A percentile compares a stretch with the other conserved stretches of the same genome.
Evolutionary conservation across 805 yeast species (phyloP).

Genomic region (Candida nanaspora): DNA sequence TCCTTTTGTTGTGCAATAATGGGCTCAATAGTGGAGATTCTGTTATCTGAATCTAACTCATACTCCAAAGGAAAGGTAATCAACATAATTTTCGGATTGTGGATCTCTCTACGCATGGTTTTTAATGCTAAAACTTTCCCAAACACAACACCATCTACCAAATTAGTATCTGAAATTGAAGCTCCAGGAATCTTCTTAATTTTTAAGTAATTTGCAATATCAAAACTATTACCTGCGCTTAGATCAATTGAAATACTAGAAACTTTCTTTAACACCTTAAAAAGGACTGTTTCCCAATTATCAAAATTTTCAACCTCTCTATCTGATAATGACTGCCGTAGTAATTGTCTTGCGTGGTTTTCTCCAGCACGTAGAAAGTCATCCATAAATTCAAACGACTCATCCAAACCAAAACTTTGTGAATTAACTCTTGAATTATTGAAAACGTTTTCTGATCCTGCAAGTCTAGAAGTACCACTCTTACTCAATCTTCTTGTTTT

Average conservation of each 20-base stretch:
- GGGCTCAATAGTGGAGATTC: conserved; percentile 71
- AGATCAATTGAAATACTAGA: conserved; percentile 54
- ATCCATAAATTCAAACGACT: conserved; percentile 24
- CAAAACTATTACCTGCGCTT: conserved; percentile 64
- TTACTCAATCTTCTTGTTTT: conserved; percentile 47
- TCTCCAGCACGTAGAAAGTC: conserved; percentile 28
- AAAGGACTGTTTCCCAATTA: conserved; percentile 54
- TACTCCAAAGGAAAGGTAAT: conserved; percentile 89
- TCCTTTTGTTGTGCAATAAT: conserved; percentile 84
- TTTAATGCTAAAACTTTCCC: conserved; percentile 78
- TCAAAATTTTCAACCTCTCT: conserved; percentile 43
- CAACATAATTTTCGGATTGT: conserved; percentile 69
- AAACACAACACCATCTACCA: conserved; percentile 74
- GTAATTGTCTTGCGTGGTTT: conserved; percentile 41
- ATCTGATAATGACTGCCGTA: conserved; percentile 56
- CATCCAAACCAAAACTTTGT: conserved; percentile 15
- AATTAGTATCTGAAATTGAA: conserved; percentile 45
- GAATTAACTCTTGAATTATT: conserved; percentile 6
- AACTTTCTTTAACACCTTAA: conserved; percentile 44
- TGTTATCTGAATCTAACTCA: conserved; percentile 38
- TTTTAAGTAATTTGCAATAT: conserved; percentile 83
- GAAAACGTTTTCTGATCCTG: conserved; percentile 4
- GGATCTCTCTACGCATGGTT: conserved; percentile 60
- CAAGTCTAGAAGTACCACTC: conserved; percentile 20
- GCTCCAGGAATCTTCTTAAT: conserved; percentile 83